phyloP scores from a whole-genome alignment of 257 asterid species.

The Leptodermis oblonga region DNA sequence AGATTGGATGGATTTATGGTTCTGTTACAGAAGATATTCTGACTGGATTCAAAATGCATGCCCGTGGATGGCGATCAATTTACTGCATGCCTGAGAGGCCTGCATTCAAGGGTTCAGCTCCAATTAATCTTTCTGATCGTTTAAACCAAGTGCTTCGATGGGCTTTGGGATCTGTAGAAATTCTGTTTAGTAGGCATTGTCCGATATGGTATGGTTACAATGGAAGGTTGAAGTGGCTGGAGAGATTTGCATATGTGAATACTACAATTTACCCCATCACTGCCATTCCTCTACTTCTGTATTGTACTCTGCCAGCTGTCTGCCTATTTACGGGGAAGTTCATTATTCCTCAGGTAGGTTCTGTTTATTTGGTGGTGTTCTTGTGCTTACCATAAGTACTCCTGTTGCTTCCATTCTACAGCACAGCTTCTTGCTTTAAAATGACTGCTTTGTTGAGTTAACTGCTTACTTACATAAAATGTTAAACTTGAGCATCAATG shows the following conservation, averaged over 20 bases:
- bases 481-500: background rate
- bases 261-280: constrained; percentile 92
- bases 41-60: constrained; percentile 98
- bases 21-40: constrained; percentile 98
- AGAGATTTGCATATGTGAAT: constrained; percentile 89
- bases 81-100: constrained; percentile 93
- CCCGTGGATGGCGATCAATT: constrained; percentile 98
- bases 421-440: background rate
- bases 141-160: constrained; percentile 96
- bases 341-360: constrained; percentile 86
- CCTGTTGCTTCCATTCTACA: background rate
- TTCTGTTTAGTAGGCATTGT: constrained; percentile 90
- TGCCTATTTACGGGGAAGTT: constrained; percentile 93
- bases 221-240: constrained; percentile 93
- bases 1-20: constrained; percentile 99
- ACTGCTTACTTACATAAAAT: background rate
- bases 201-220: constrained; percentile 94
- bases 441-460: background rate
- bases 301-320: constrained; percentile 90
- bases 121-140: constrained; percentile 97
- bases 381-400: background rate
- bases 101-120: constrained; percentile 98
- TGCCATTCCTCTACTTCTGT: constrained; percentile 76
- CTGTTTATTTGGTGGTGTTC: background rate
- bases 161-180: constrained; percentile 98